phyloP scores from a whole-genome alignment of 2,329 filamentous ascomycete species.

The Aspergillus amoenus region DNA sequence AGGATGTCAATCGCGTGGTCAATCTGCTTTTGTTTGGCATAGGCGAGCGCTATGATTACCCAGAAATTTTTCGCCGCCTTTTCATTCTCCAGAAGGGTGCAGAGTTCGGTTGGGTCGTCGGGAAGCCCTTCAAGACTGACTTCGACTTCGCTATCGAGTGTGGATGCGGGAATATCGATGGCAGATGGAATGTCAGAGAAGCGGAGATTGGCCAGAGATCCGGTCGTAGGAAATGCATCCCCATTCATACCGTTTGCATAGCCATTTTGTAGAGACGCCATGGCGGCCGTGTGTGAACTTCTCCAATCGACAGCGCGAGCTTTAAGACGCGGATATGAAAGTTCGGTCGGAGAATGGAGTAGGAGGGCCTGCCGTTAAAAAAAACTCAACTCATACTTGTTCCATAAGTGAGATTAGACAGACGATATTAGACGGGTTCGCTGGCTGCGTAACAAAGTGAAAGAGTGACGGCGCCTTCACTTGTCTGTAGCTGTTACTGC shows the following conservation, averaged over 20 bases:
- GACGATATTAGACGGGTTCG: background rate
- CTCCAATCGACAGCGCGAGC: constrained; percentile 1
- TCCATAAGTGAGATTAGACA: background rate
- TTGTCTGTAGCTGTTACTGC: constrained; percentile 19
- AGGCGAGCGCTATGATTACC: constrained; percentile 97
- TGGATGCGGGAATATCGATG: constrained; percentile 65
- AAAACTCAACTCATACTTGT: constrained; percentile 34
- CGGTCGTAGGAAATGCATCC: constrained; percentile 31
- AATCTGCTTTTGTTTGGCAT: constrained; percentile 92
- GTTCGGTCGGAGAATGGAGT: constrained; percentile 14
- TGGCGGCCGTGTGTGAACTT: constrained; percentile 30
- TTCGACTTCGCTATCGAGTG: constrained; percentile 71
- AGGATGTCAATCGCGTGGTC: constrained; percentile 75
- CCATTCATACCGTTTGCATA: constrained; percentile 54
- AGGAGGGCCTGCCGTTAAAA: constrained; percentile 10
- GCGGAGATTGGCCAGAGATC: constrained; percentile 44
- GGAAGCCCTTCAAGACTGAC: constrained; percentile 87
- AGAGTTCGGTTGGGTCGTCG: constrained; percentile 93
- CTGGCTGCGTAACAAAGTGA: constrained; percentile 9
- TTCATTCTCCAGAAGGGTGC: constrained; percentile 92
- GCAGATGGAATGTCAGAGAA: constrained; percentile 63
- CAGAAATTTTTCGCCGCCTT: constrained; percentile 87
- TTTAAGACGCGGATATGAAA: constrained; percentile 14
- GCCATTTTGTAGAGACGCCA: constrained; percentile 54
- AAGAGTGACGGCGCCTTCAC: background rate